A percentile compares a stretch with the other conserved stretches of the same genome.
phyloP scores from a whole-genome alignment of 306 rosid species.

The Lathyrus oleraceus region DNA sequence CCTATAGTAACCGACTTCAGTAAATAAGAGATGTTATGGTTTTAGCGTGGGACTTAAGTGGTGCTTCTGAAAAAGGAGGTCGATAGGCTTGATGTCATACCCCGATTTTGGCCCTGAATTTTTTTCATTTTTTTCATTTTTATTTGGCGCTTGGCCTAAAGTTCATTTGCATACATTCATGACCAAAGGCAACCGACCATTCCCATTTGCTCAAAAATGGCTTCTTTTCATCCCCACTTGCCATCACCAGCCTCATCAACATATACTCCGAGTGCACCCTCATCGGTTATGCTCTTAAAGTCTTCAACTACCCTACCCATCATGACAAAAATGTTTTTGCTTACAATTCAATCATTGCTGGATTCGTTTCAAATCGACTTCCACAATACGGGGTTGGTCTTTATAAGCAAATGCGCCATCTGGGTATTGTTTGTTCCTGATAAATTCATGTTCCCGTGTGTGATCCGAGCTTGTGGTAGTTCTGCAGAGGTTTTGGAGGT shows the following conservation, averaged over 20 bases:
- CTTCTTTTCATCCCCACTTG: conserved; percentile 53
- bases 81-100: too few relatives aligned
- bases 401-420: conserved; percentile 55
- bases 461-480: conserved; percentile 62
- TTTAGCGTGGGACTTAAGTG: too few relatives aligned
- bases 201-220: too few relatives aligned
- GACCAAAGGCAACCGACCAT: too few relatives aligned
- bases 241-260: conserved; percentile 76
- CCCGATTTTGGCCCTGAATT: too few relatives aligned
- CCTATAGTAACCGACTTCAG: too few relatives aligned
- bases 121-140: too few relatives aligned
- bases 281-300: conserved; percentile 50
- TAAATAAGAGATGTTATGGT: too few relatives aligned
- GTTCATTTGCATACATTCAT: too few relatives aligned
- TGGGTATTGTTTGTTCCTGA: conserved; percentile 61
- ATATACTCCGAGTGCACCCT: conserved; percentile 77
- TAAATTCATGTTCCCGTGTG: conserved; percentile 72
- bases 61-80: too few relatives aligned
- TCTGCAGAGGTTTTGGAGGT: conserved; percentile 49
- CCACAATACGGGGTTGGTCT: conserved; percentile 45
- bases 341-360: conserved; percentile 76
- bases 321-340: conserved; percentile 63
- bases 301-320: conserved; percentile 46
- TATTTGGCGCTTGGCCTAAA: too few relatives aligned
- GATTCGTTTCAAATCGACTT: conserved; percentile 55